Percentiles rank a stretch among this genome's conserved stretches.
Evolutionary conservation across 345 rosid species (phyloP).

Genomic region (Sonneratia caseolaris): DNA sequence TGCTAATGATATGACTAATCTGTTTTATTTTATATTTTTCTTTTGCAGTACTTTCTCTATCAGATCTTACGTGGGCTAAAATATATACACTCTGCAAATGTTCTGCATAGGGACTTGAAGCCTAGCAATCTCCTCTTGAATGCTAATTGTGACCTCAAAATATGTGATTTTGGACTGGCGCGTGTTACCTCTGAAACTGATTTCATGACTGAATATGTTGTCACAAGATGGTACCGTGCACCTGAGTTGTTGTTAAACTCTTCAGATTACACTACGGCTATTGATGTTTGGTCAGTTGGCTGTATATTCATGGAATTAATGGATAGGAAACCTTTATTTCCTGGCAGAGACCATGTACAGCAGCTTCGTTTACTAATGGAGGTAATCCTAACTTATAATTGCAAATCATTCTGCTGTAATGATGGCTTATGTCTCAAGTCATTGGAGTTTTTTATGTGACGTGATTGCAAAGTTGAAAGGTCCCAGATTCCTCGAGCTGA

Average conservation of each 20-base stretch:
- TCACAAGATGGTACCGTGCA: slow-evolving; percentile 98
- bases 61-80: slow-evolving; percentile 89
- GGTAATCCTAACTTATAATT: slow-evolving; percentile 27
- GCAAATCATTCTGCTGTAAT: background rate
- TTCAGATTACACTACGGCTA: slow-evolving; percentile 72
- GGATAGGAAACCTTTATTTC: slow-evolving; percentile 72
- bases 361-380: slow-evolving; percentile 81
- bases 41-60: slow-evolving; percentile 86
- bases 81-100: slow-evolving; percentile 91
- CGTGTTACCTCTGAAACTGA: slow-evolving; percentile 89
- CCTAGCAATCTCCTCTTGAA: slow-evolving; percentile 83
- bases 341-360: slow-evolving; percentile 77
- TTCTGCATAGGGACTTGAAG: slow-evolving; percentile 88
- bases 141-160: slow-evolving; percentile 69
- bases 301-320: slow-evolving; percentile 82
- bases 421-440: background rate
- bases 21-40: background rate
- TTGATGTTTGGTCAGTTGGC: slow-evolving; percentile 99
- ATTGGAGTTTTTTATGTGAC: background rate
- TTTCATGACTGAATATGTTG: slow-evolving; percentile 83
- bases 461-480: background rate
- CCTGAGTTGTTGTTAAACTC: slow-evolving; percentile 82
- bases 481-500: background rate
- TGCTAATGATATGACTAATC: background rate
- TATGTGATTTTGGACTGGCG: slow-evolving; percentile 90